Conservation (phyloP, 495 filamentous ascomycete genomes). For the Penicilliopsis zonata region DNA sequence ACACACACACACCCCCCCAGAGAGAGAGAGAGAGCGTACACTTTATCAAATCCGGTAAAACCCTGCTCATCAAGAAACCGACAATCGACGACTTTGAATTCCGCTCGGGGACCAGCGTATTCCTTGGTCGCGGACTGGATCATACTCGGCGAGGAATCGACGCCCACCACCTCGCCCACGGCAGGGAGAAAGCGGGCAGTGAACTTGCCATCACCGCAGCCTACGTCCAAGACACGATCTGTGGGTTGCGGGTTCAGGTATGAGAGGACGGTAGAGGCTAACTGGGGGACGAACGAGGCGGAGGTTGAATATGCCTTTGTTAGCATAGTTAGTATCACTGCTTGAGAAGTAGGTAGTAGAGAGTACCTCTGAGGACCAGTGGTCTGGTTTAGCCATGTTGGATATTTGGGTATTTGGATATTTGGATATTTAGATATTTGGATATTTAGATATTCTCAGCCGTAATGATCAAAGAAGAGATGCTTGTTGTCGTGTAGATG, state of each 20-base stretch:
- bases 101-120: constrained; percentile 16
- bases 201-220: constrained; percentile 64
- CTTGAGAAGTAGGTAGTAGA: neutral
- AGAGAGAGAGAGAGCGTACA: constrained; percentile 12
- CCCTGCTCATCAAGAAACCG: constrained; percentile 22
- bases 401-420: no score
- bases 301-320: constrained; percentile 54
- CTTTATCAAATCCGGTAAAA: constrained; percentile 40
- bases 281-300: constrained; percentile 61
- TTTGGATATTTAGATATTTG: no score
- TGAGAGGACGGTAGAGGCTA: constrained; percentile 50
- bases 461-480: no score
- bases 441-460: no score
- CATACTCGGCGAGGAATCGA: constrained; percentile 57
- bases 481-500: no score
- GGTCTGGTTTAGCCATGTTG: no score
- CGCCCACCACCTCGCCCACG: constrained; percentile 40
- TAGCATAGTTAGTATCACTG: no score
- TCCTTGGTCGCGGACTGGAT: constrained; percentile 39
- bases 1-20: neutral
- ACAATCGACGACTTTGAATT: constrained; percentile 35
- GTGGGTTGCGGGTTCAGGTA: constrained; percentile 47
- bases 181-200: constrained; percentile 41
- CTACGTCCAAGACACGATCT: constrained; percentile 60
- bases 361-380: constrained; percentile 47